Conservation (phyloP, 2,329 filamentous ascomycete genomes). For the Aspergillus ustus region DNA sequence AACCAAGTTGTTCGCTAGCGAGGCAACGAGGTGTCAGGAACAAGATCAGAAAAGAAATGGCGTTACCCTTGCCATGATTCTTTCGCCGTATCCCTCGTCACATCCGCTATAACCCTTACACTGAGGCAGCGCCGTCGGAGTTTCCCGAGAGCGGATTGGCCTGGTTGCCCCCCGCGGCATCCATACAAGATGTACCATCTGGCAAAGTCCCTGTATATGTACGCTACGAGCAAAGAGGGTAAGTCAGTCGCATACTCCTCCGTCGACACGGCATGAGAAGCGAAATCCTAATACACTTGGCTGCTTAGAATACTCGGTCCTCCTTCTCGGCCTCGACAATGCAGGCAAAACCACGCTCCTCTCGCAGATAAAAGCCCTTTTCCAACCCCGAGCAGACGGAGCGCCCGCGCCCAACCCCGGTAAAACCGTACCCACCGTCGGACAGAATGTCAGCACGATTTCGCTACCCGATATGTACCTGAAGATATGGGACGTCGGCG, state of each 20-base stretch:
- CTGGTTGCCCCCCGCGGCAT: constrained; percentile 21
- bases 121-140: constrained; percentile 23
- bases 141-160: constrained; percentile 10
- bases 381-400: constrained; percentile 53
- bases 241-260: constrained; percentile 22
- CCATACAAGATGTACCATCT: constrained; percentile 81
- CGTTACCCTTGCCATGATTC: constrained; percentile 29
- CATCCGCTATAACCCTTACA: constrained; percentile 20
- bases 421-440: constrained; percentile 94
- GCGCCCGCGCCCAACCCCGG: constrained; percentile 61
- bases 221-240: constrained; percentile 98
- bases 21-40: background rate
- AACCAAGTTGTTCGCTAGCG: background rate
- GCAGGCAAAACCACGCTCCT: constrained; percentile 98
- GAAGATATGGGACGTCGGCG: constrained; percentile 98
- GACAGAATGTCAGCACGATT: constrained; percentile 94
- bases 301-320: constrained; percentile 84
- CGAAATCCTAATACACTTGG: background rate
- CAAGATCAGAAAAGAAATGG: constrained; percentile 7
- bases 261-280: background rate
- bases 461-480: constrained; percentile 92
- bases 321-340: constrained; percentile 96
- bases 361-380: constrained; percentile 91
- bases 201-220: constrained; percentile 89
- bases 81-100: constrained; percentile 11